Base-by-base conservation (phyloP, 768 basidiomycete species). In the Agrocybe pediades region DNA sequence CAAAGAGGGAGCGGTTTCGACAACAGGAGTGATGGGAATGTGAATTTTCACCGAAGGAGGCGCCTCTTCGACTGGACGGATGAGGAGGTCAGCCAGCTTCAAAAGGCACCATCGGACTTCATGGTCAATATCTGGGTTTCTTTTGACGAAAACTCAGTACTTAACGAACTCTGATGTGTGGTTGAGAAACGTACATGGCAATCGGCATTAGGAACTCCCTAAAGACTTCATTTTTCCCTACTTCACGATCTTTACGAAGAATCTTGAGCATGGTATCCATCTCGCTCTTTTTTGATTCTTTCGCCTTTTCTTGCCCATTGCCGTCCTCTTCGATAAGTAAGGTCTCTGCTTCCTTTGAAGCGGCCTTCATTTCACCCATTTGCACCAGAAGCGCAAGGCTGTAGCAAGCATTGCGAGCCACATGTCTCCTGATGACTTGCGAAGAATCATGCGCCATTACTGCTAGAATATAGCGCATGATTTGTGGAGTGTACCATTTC, bases 71-170 rank as follows among this genome's bases (percentile, higher is more conserved):
- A 85, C 75, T 20, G 92, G 89, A 47, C 87, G 85, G 60, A 95
- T 87, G 40, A 94, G 80, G 17, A 96, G 78, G 62, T 98, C 96
- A 5, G 92, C 92, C 20, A 97, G 75, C 70, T 98, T 98, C 62
- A 98, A 77, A 45, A 96, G 74, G 58, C 88, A 92, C 85, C 93
- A 92, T 42, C 95, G 87, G 36, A 95, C 89, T 72, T 96, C 91
- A 63, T 91, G 81, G 67, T 97, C 94, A 50, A 85, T 78, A 55
- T 88, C 85, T 0, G 87, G 78, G 26, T 86, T 82, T 26, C 92
- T 95, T n/a, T 39, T 2, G 20, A 23, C 55, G n/a, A 3, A 25
- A 44, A 27, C 16, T 51, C 64, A 8, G 55, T 46, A 46, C 46
- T 7, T 48, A 50, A 15, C 1, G 20, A 29, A 58, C 70, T 60